Percentiles rank a stretch among this genome's conserved stretches.
Conservation (phyloP, 2,329 filamentous ascomycete genomes). For the Cordyceps sp. region DNA sequence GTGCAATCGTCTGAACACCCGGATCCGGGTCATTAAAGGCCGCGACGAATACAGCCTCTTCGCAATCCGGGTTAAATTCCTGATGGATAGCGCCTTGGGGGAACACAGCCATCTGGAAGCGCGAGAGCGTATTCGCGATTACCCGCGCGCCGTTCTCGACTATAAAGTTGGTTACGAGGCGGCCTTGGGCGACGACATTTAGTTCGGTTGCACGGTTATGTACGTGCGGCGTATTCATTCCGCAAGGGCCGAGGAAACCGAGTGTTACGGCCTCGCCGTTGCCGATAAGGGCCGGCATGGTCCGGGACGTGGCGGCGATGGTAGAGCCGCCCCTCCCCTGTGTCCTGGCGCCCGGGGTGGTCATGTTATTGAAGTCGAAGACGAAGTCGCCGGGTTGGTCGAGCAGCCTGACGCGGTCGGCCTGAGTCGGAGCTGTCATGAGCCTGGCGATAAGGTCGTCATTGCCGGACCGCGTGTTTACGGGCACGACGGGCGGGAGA, state of each 20-base stretch:
- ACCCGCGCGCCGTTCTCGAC: constrained; percentile 23
- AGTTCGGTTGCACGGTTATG: constrained; percentile 31
- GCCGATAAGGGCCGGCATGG: constrained; percentile 32
- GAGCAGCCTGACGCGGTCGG: constrained; percentile 14
- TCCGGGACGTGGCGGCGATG: constrained; percentile 24
- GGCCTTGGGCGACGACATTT: constrained; percentile 26
- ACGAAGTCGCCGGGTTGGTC: constrained; percentile 20
- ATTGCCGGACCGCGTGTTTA: constrained; percentile 12
- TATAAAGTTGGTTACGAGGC: constrained; percentile 25
- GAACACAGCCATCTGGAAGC: constrained; percentile 29
- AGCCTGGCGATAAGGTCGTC: constrained; percentile 12
- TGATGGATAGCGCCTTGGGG: constrained; percentile 31
- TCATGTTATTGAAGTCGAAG: constrained; percentile 21
- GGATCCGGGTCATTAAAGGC: constrained; percentile 28
- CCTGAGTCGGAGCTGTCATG: constrained; percentile 12
- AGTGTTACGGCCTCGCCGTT: constrained; percentile 28
- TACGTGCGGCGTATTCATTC: constrained; percentile 32
- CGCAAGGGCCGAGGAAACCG: constrained; percentile 30
- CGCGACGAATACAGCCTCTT: constrained; percentile 29
- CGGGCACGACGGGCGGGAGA: constrained; percentile 11
- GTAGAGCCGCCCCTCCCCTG: constrained; percentile 18
- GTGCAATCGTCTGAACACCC: constrained; percentile 26
- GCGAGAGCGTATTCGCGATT: constrained; percentile 19
- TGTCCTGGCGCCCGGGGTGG: constrained; percentile 4
- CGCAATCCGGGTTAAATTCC: constrained; percentile 34